A percentile compares a stretch with the other conserved stretches of the same genome.
Conservation (phyloP, 2,329 filamentous ascomycete genomes). For the Hysterium pulicare region DNA sequence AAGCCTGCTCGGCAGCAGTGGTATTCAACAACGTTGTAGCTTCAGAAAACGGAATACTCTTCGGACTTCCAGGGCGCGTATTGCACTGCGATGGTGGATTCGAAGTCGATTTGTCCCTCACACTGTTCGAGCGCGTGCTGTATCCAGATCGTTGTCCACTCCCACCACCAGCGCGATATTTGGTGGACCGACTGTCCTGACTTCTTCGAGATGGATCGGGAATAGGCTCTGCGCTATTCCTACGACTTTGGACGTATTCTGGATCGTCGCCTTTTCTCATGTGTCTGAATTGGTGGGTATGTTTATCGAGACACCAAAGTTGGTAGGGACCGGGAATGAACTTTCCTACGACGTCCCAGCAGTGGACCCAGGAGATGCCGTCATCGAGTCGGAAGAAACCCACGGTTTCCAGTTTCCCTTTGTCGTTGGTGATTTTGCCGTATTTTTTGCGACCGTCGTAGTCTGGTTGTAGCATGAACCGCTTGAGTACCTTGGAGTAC, state of each 20-base stretch:
- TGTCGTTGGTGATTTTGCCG: conserved; percentile 38
- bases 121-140: conserved; percentile 1
- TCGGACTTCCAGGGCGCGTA: background rate
- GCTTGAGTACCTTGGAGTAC: conserved; percentile 49
- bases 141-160: background rate
- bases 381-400: conserved; percentile 51
- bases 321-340: conserved; percentile 52
- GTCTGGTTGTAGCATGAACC: conserved; percentile 48
- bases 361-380: conserved; percentile 48
- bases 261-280: conserved; percentile 40
- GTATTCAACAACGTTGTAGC: background rate
- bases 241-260: conserved; percentile 20
- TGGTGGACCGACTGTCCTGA: conserved; percentile 3
- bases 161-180: background rate
- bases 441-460: conserved; percentile 47
- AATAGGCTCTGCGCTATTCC: conserved; percentile 7
- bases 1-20: background rate
- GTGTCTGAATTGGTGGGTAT: conserved; percentile 36
- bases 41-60: background rate
- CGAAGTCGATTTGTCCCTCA: background rate
- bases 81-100: background rate
- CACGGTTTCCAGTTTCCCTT: conserved; percentile 37
- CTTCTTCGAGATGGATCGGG: background rate
- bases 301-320: conserved; percentile 46
- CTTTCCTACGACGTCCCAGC: conserved; percentile 48